Conservation (phyloP, 2,329 filamentous ascomycete genomes). For the Lasiodiplodia theobromae region DNA sequence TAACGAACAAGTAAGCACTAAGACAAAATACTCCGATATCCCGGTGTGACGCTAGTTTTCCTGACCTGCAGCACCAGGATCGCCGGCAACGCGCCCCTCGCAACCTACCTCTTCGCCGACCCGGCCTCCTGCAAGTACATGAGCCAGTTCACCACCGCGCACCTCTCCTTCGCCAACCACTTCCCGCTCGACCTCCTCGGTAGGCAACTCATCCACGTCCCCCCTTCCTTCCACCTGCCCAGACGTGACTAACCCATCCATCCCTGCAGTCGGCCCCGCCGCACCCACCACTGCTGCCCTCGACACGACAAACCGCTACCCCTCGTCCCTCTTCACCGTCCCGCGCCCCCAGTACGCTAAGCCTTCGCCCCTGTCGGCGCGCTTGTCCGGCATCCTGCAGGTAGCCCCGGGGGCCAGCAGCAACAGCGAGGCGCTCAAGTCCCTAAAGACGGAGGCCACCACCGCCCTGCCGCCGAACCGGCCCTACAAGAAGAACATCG, state of each 20-base stretch:
- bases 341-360: slow-evolving; percentile 52
- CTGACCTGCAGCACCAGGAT: slow-evolving; percentile 9
- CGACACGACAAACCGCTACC: slow-evolving; percentile 49
- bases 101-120: slow-evolving; percentile 62
- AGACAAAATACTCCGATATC: background rate
- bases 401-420: background rate
- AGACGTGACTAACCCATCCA: background rate
- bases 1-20: slow-evolving; percentile 42
- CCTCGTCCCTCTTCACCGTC: slow-evolving; percentile 52
- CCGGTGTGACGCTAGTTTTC: background rate
- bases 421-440: slow-evolving; percentile 31
- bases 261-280: slow-evolving; percentile 46
- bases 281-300: slow-evolving; percentile 42
- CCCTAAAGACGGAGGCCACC: slow-evolving; percentile 34
- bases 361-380: slow-evolving; percentile 24
- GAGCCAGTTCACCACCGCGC: slow-evolving; percentile 61
- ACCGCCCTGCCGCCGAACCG: slow-evolving; percentile 42
- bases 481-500: slow-evolving; percentile 44
- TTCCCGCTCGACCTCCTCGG: slow-evolving; percentile 63
- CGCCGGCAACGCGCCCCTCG: slow-evolving; percentile 46
- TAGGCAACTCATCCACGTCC: slow-evolving; percentile 36
- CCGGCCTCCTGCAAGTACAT: slow-evolving; percentile 64
- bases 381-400: slow-evolving; percentile 29
- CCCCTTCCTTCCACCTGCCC: slow-evolving; percentile 34
- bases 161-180: slow-evolving; percentile 63